A percentile compares a stretch with the other conserved stretches of the same genome.
These are phyloP conservation scores for Bondarzewia mesenterica DNA, from an alignment of 1,284 basidiomycete genomes.

Conservation along the genomic window DNA sequence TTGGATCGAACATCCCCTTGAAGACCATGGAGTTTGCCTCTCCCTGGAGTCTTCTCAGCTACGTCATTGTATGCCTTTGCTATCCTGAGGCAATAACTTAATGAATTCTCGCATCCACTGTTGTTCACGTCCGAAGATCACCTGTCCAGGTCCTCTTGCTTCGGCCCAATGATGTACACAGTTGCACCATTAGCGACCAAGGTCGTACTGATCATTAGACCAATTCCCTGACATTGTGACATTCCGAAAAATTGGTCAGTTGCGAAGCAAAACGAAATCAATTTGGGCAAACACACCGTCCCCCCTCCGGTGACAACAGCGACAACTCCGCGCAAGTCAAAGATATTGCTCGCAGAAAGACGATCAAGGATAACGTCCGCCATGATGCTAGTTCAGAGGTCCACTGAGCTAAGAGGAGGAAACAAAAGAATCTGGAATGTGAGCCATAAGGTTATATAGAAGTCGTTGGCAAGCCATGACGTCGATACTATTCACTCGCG, in stretches of 20 bases:
- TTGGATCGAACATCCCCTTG: slow-evolving; percentile 37
- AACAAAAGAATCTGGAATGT: too few relatives aligned
- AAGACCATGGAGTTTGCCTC: slow-evolving; percentile 33
- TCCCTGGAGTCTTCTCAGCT: slow-evolving; percentile 21
- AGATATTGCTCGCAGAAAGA: slow-evolving; percentile 31
- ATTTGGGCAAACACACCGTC: too few relatives aligned
- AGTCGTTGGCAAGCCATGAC: too few relatives aligned
- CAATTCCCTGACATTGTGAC: slow-evolving; percentile 32
- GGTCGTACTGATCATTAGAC: slow-evolving; percentile 38
- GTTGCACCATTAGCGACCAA: slow-evolving; percentile 40
- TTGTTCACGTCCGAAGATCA: too few relatives aligned
- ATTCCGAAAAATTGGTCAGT: too few relatives aligned
- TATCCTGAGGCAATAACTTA: slow-evolving; percentile 17
- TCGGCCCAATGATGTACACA: slow-evolving; percentile 40
- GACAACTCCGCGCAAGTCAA: slow-evolving; percentile 36
- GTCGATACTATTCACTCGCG: too few relatives aligned
- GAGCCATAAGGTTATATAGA: too few relatives aligned
- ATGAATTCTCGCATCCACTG: too few relatives aligned
- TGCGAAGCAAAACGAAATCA: too few relatives aligned
- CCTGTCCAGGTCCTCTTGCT: slow-evolving; percentile 34
- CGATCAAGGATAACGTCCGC: slow-evolving; percentile 28
- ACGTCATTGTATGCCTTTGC: slow-evolving; percentile 32
- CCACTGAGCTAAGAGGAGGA: too few relatives aligned
- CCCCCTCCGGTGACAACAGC: slow-evolving; percentile 43
- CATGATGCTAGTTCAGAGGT: slow-evolving; percentile 20